Base-by-base conservation (phyloP, 148 eudicot genomes). In the Hydrangea macrophylla region DNA sequence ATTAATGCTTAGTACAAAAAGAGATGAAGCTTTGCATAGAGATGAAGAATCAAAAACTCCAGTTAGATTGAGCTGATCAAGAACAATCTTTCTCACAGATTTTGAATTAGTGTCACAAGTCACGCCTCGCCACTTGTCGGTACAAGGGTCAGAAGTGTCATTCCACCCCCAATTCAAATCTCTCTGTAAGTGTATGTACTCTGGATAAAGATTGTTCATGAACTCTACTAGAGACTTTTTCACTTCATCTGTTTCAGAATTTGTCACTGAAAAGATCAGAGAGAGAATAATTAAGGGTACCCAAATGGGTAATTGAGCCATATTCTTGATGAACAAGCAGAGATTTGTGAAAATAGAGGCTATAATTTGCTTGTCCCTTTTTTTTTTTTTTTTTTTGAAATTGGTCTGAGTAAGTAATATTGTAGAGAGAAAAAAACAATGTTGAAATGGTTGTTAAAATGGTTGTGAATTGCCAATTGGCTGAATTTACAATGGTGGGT, bases 161-260 rank as follows among this genome's bases (percentile, higher is more conserved):
- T 78, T 70, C 82, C 82, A 78, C 5, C 85, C 85, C 70, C 76
- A 76, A 26, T 39, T 69, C 8, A 24, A 48, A 2, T n/a, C 64
- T 2, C 9, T 51, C 10, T n/a, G n/a, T n/a, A n/a, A n/a, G n/a
- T 9, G 30, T 23, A 18, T 2, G 10, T 54, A 62, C 20, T 65
- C 75, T 0, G 73, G 76, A 0, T 44, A 42, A 24, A 83, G 79
- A 3, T 77, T 61, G 22, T 24, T 53, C 81, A 82, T 79, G 65
- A 82, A 76, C 33, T 54, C 9, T 45, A 73, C 72, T 33, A 82
- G 58, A 6, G 79, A 69, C 11, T 18, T 42, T 42, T 26, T 68
- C 66, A 59, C 65, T 70, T 78, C 69, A 6, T 24, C 39, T 4
- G 60, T 60, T 37, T 76, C 81, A n/a, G 81, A 60, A 37, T 26